phyloP scores from a whole-genome alignment of 2,329 filamentous ascomycete species.

The Alternaria gansuensis region DNA sequence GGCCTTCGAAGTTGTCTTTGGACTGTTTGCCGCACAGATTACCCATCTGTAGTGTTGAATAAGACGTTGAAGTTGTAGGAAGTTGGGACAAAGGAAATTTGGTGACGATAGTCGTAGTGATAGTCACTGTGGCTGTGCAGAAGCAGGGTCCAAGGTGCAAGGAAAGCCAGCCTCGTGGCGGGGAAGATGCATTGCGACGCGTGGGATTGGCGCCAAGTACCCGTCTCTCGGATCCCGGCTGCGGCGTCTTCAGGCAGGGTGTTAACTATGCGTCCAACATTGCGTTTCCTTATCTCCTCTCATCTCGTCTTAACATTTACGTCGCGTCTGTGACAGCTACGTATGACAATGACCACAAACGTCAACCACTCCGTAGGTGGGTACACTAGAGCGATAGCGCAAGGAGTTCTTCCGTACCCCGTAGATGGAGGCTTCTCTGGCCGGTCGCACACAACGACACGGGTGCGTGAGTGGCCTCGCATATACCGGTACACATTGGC shows the following conservation, averaged over 20 bases:
- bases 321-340: constrained; percentile 5
- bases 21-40: constrained; percentile 81
- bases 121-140: constrained; percentile 27
- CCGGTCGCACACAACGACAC: constrained; percentile 9
- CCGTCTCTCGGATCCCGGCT: constrained; percentile 26
- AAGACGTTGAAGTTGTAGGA: background rate
- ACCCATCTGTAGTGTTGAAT: constrained; percentile 69
- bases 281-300: constrained; percentile 2
- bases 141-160: constrained; percentile 22
- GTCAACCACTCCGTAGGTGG: constrained; percentile 11
- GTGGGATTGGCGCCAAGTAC: constrained; percentile 35
- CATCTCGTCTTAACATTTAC: background rate
- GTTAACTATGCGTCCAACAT: background rate
- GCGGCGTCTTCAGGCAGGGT: constrained; percentile 1
- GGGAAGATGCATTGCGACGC: constrained; percentile 22
- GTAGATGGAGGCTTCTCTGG: constrained; percentile 7
- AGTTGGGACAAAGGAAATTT: constrained; percentile 3
- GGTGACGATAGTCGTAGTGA: constrained; percentile 5
- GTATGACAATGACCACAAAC: constrained; percentile 15
- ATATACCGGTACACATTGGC: background rate
- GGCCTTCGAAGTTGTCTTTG: constrained; percentile 69
- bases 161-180: constrained; percentile 34
- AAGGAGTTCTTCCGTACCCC: constrained; percentile 12
- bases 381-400: constrained; percentile 18
- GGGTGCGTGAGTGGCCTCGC: background rate